phyloP scores from a whole-genome alignment of 2,329 filamentous ascomycete species.

The Fusarium duplospermum region DNA sequence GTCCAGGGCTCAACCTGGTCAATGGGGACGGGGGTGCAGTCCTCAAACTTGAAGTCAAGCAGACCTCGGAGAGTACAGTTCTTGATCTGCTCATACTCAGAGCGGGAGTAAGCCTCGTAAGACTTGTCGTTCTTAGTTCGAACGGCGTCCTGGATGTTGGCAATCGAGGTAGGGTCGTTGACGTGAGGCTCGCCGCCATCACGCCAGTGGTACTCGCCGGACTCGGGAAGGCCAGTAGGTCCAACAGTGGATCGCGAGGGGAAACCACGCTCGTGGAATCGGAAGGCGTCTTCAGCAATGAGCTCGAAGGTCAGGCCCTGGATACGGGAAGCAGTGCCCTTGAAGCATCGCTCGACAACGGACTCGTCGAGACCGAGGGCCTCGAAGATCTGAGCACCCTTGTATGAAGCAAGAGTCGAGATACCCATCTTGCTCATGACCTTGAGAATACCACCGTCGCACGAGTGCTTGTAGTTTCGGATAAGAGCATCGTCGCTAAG shows the following conservation, averaged over 20 bases:
- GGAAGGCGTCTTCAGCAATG: slow-evolving; percentile 93
- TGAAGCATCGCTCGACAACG: slow-evolving; percentile 94
- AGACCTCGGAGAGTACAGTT: slow-evolving; percentile 93
- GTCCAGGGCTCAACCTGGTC: slow-evolving; percentile 99
- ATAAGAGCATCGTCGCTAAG: slow-evolving; percentile 84
- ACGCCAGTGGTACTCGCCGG: slow-evolving; percentile 98
- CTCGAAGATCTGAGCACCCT: slow-evolving; percentile 98
- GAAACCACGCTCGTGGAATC: slow-evolving; percentile 94
- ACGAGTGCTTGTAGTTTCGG: slow-evolving; percentile 96
- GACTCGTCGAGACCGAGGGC: slow-evolving; percentile 91
- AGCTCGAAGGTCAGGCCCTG: slow-evolving; percentile 93
- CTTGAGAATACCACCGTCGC: slow-evolving; percentile 95
- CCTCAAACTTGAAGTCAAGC: slow-evolving; percentile 95
- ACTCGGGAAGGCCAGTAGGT: slow-evolving; percentile 86
- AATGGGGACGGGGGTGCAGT: slow-evolving; percentile 85
- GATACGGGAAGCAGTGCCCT: slow-evolving; percentile 92
- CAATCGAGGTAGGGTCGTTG: slow-evolving; percentile 94
- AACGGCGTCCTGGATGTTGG: slow-evolving; percentile 96
- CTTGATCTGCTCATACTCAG: slow-evolving; percentile 97
- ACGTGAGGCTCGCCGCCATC: slow-evolving; percentile 95
- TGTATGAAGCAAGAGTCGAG: slow-evolving; percentile 94
- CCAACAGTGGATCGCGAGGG: slow-evolving; percentile 81
- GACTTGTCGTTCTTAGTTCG: slow-evolving; percentile 98
- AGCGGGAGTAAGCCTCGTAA: slow-evolving; percentile 93
- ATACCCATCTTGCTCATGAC: slow-evolving; percentile 99